These are phyloP conservation scores for Epichloe hybrida DNA, from an alignment of 2,329 filamentous ascomycete species.

Conservation along the genomic window DNA sequence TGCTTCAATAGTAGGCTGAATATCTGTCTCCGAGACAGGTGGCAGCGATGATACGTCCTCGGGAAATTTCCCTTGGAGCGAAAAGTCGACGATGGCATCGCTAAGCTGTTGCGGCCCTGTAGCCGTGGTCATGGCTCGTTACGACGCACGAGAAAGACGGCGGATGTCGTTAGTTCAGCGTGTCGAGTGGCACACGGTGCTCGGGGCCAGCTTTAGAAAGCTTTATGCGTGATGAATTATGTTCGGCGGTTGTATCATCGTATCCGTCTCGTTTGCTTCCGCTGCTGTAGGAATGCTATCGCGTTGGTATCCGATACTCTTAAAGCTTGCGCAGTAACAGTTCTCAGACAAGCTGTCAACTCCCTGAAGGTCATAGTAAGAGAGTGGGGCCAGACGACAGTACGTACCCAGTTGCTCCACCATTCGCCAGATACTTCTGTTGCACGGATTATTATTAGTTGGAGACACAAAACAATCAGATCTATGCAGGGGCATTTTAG, in stretches of 20 bases:
- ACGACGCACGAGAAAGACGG: neutral
- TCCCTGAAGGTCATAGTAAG: neutral
- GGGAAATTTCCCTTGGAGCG: constrained; percentile 27
- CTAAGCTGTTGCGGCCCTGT: constrained; percentile 21
- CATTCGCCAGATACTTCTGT: neutral
- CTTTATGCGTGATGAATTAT: neutral
- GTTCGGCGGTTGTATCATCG: neutral
- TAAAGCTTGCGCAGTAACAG: neutral
- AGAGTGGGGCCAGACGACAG: neutral
- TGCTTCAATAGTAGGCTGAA: constrained; percentile 27
- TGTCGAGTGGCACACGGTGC: neutral
- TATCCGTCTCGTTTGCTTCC: neutral
- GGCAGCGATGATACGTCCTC: constrained; percentile 23
- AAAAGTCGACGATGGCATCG: constrained; percentile 27
- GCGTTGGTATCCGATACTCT: neutral
- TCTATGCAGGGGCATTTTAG: neutral
- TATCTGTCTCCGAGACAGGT: constrained; percentile 23
- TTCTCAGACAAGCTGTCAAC: constrained; percentile 3
- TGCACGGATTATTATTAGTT: too few species aligned
- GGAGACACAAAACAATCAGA: neutral
- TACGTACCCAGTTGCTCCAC: neutral
- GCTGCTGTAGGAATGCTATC: neutral
- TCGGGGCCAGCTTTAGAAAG: neutral
- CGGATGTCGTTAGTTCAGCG: neutral
- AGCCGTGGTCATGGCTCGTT: constrained; percentile 17